Evolutionary conservation across 139 green algal species (phyloP).

Genomic region (Coccomyxa sp.): DNA sequence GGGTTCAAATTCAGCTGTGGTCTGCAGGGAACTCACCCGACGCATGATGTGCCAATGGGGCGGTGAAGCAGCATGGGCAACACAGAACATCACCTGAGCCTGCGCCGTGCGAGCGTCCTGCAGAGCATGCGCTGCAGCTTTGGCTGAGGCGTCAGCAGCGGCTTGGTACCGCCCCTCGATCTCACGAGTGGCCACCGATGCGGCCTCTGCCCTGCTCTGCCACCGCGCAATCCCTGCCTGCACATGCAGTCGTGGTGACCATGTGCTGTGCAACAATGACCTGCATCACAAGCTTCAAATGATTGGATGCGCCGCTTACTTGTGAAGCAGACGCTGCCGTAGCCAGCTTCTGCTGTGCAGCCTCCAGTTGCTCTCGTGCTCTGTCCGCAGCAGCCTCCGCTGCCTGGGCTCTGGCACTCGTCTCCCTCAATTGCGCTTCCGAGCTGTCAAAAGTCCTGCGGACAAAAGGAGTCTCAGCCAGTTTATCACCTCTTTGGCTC

Average conservation of each 20-base stretch:
- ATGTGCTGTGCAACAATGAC: neutral
- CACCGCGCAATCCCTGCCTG: neutral
- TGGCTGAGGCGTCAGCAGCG: neutral
- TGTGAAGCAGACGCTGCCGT: neutral
- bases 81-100: neutral
- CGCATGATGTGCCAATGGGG: too few species aligned
- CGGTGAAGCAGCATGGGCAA: too few species aligned
- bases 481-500: too few species aligned
- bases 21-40: neutral
- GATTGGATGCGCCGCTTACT: neutral
- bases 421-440: too few species aligned
- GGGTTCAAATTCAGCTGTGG: too few species aligned
- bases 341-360: neutral
- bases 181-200: neutral
- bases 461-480: too few species aligned
- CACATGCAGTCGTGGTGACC: neutral
- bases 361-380: neutral
- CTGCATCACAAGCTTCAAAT: neutral
- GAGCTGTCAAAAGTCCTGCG: too few species aligned
- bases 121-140: neutral
- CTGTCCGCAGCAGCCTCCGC: too few species aligned
- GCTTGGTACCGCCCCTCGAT: neutral
- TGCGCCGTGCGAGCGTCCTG: neutral
- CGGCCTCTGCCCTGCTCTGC: neutral
- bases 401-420: too few species aligned